These are phyloP conservation scores for Citrus sinensis DNA, from an alignment of 345 rosid species.

Conservation along the genomic window DVS_A1.0 CM039162.1:3321001-3321500, in stretches of 20 bases:
- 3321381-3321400: conserved; percentile 45
- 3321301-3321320: neutral
- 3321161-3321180: neutral
- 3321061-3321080: neutral
- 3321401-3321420: conserved; percentile 59
- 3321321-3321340: conserved; percentile 31
- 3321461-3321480: conserved; percentile 62
- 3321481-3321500: conserved; percentile 63
- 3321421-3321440: conserved; percentile 55
- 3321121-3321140: neutral
- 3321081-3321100: neutral
- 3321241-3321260: neutral
- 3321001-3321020: neutral
- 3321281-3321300: neutral
- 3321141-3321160: neutral
- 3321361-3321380: conserved; percentile 68
- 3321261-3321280: neutral
- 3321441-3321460: conserved; percentile 42
- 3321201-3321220: neutral
- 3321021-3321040: neutral
- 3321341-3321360: conserved; percentile 50
- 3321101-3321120: neutral
- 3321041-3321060: neutral
- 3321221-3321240: neutral
- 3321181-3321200: neutral